Evolutionary conservation across 495 filamentous ascomycete genomes (phyloP).

Genomic region (Penicillium salamii): DNA sequence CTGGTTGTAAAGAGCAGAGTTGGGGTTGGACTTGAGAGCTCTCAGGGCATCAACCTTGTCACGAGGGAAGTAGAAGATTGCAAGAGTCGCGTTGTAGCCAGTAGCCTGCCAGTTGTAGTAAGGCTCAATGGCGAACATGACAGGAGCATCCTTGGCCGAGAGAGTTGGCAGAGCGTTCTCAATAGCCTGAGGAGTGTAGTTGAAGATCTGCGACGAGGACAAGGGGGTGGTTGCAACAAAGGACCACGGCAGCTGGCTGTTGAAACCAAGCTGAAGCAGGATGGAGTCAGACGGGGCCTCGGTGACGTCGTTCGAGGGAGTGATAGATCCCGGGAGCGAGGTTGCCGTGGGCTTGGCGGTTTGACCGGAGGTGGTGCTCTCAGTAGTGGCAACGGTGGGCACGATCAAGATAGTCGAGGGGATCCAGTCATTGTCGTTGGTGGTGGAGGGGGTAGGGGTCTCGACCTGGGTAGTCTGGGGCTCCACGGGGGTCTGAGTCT

Average conservation of each 20-base stretch:
- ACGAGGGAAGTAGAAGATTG: conserved; percentile 68
- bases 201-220: conserved; percentile 84
- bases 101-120: conserved; percentile 67
- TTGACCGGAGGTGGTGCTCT: conserved; percentile 31
- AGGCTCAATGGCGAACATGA: conserved; percentile 71
- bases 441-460: conserved; percentile 10
- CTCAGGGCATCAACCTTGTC: conserved; percentile 60
- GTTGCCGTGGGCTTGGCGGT: conserved; percentile 43
- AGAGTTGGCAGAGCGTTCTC: conserved; percentile 58
- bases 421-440: conserved; percentile 25
- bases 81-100: conserved; percentile 83
- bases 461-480: conserved; percentile 18
- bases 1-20: conserved; percentile 71
- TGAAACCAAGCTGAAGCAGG: conserved; percentile 83
- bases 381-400: conserved; percentile 23
- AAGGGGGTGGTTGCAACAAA: conserved; percentile 70
- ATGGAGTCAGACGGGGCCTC: conserved; percentile 58
- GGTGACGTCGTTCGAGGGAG: conserved; percentile 55
- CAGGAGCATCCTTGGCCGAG: conserved; percentile 42
- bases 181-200: conserved; percentile 72
- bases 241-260: conserved; percentile 71
- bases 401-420: conserved; percentile 26
- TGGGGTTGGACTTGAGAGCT: conserved; percentile 64
- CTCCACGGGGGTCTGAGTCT: conserved; percentile 25
- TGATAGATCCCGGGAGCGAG: conserved; percentile 69